Base-by-base conservation (phyloP, 176 grass and related monocot genomes). In the Triticum aestivum region DNA sequence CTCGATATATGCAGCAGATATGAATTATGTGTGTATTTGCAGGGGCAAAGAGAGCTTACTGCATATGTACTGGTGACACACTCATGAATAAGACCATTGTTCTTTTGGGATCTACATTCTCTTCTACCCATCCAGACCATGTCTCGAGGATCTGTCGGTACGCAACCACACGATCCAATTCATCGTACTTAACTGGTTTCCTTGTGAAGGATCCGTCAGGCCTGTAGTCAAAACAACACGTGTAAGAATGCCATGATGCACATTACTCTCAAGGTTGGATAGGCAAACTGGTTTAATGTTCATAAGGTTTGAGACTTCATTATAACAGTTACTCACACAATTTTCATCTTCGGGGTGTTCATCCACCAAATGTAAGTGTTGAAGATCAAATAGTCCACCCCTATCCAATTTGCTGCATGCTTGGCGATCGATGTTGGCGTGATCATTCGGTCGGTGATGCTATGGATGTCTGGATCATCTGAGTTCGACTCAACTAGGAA, bases 361-460 rank as follows among this genome's bases (percentile, higher is more conserved):
- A 95, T 95, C 93, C 93, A 95, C 93, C 93, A 95, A 74, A 95
- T 91, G 51, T 95, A 95, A 75, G 90, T 92, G 69, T 95, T 95
- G 80, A 95, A 95, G 78, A 95, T 86, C 77, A 95, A 86, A 80
- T 87, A 91, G 72, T 95, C 90, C 62, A 91, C 90, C 72, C 88
- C 91, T 77, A 89, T 59, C 93, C 93, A 95, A 33, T 95, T 88
- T 12, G 34, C 77, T 44, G 90, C 88, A 86, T 95, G 93, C 51
- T 89, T 95, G 8, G 64, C 11, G 0, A 95, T 92, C 3, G 86
- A 90, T 67, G 86, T 86, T 73, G 88, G 80, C 90, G 65, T 85
- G 86, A 91, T 95, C 84, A 92, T 92, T 2, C 90, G 90, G 80
- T 92, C 41, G 65, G 68, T 64, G 66, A 95, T 91, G 87, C 91